Evolutionary conservation across 192 early-diverging fungal genomes (phyloP), one percentile per base, ranked within the genome.

Genomic region (Martensiomyces pterosporus): DNA sequence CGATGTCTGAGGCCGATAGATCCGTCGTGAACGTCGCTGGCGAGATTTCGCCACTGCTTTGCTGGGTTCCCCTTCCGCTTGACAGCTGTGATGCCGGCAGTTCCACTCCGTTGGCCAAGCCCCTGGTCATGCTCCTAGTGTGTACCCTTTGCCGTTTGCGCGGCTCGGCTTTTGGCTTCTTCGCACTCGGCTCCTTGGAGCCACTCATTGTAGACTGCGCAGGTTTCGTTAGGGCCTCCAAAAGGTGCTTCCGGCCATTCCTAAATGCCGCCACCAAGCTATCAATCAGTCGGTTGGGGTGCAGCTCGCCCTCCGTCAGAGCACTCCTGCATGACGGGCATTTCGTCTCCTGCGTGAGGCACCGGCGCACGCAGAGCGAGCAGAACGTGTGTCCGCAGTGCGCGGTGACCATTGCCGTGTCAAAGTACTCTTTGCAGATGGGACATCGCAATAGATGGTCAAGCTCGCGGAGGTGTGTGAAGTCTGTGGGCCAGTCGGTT

Each of bases 331-430:
- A 90, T 6, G 80, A 72, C 5, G 88, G 88, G 39, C 88, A 90
- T 27, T 57, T 64, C 18, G 67, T 72, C 41, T 84, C 82, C 25
- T 70, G 64, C 23, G 62, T 64, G 21, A 88, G 55, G 39, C 75
- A 75, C 25, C 84, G 65, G 0, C 88, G 80, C 7, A 88, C 79
- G 47, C 88, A 90, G 13, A 81, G 70, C 13, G 88, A 86, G 54
- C 88, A 90, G 49, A 90, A 90, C 10, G 84, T 83, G 55, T 90
- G 88, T 1, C 63, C 67, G 57, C 88, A 90, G n/a, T 49, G 53
- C 10, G 77, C 38, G 3, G 81, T 46, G 4, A 80, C 76, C 64
- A 86, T 75, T 41, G 85, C 62, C 4, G 81, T 81, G 17, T 67
- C 39, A 25, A 80, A 78, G 36, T 80, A 74, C 40, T 90, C 88